Conservation (phyloP, 140 eudicot genomes). For the Erigeron philadelphicus region DNA sequence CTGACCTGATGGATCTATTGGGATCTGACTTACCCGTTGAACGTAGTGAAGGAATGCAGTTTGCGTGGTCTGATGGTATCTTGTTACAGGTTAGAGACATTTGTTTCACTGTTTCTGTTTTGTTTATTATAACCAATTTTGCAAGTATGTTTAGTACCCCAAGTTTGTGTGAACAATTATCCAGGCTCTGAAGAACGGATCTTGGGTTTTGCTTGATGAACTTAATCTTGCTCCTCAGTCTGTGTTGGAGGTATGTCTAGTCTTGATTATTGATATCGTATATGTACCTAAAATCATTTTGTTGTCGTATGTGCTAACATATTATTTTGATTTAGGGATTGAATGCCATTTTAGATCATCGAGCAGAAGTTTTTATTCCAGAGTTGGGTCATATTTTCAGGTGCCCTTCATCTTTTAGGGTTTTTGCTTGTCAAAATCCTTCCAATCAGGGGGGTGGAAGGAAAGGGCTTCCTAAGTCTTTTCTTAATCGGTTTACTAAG, state of each 20-base stretch:
- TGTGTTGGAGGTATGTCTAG: slow-evolving; percentile 68
- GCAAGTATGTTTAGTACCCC: slow-evolving; percentile 11
- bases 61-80: slow-evolving; percentile 99
- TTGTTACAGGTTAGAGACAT: slow-evolving; percentile 66
- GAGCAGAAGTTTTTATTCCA: slow-evolving; percentile 96
- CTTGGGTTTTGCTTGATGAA: slow-evolving; percentile 95
- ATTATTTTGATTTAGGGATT: slow-evolving; percentile 50
- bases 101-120: not conserved
- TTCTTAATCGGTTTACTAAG: slow-evolving; percentile 93
- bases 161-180: not conserved
- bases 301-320: slow-evolving; percentile 9
- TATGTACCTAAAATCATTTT: not conserved
- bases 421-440: slow-evolving; percentile 98
- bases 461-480: slow-evolving; percentile 96
- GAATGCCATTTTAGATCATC: slow-evolving; percentile 89
- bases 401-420: slow-evolving; percentile 86
- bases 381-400: slow-evolving; percentile 76
- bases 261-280: not conserved
- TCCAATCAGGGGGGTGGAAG: slow-evolving; percentile 91
- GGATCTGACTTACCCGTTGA: slow-evolving; percentile 95
- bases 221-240: slow-evolving; percentile 97
- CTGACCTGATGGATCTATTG: slow-evolving; percentile 94
- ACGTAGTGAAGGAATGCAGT: slow-evolving; percentile 89
- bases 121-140: not conserved
- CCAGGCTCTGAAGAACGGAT: slow-evolving; percentile 91